These are phyloP conservation scores for Penicillium crystallinum DNA, from an alignment of 495 filamentous ascomycete species.

Conservation along the genomic window DNA sequence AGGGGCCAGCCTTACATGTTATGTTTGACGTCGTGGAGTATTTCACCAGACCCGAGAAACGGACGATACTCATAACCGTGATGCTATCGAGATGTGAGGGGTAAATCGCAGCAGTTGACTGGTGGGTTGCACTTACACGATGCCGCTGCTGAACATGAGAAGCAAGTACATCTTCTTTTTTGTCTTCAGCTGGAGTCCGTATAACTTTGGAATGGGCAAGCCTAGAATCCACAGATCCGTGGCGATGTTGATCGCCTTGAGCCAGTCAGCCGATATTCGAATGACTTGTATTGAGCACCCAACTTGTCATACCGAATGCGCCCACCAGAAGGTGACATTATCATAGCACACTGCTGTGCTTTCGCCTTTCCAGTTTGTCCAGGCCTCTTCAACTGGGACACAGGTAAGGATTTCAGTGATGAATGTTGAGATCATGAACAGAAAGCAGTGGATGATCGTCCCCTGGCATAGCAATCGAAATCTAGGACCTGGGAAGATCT, in stretches of 20 bases:
- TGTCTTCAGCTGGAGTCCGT: not conserved
- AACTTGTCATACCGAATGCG: not conserved
- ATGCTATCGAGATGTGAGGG: not conserved
- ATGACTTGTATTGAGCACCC: not conserved
- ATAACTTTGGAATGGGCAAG: not conserved
- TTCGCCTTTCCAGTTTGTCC: not conserved
- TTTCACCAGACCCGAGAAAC: not conserved
- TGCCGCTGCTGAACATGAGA: not conserved
- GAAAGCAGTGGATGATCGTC: not conserved
- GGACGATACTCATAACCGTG: not conserved
- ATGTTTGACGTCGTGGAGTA: not conserved
- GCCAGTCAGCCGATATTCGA: not conserved
- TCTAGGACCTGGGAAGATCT: not conserved
- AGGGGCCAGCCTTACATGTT: not conserved
- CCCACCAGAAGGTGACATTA: not conserved
- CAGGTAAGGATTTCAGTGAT: not conserved
- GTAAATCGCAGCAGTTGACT: not conserved
- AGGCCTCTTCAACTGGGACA: not conserved
- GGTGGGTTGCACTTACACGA: not conserved
- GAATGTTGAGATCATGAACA: not conserved
- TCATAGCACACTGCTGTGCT: not conserved
- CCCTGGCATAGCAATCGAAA: not conserved
- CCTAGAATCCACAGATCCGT: not conserved
- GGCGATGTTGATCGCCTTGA: not conserved
- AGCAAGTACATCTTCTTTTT: not conserved